A percentile compares a stretch with the other conserved stretches of the same genome.
These are phyloP conservation scores for Podila verticillata DNA, from an alignment of 192 early-diverging fungal species.

Conservation along the genomic window DNA sequence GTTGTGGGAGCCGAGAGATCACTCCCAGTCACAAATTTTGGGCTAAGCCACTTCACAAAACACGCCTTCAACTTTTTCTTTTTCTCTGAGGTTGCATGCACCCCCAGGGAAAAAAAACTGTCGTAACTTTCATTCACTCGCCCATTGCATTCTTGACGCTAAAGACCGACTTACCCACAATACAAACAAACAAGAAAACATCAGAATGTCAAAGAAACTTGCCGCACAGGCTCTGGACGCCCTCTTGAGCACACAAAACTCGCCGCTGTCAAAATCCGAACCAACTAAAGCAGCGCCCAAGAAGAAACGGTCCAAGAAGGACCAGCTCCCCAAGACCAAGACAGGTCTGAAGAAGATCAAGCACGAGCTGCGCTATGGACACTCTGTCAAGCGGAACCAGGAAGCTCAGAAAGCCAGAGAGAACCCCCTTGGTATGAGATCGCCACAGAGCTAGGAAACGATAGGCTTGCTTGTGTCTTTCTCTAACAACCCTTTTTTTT, in stretches of 20 bases:
- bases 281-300: neutral
- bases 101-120: too few species aligned
- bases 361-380: constrained; percentile 55
- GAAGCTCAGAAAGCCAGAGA: constrained; percentile 49
- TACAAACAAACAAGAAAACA: neutral
- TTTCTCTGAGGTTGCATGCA: too few species aligned
- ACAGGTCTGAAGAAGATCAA: constrained; percentile 57
- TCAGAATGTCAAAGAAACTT: constrained; percentile 48
- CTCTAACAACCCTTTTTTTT: neutral
- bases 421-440: constrained; percentile 54
- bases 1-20: too few species aligned
- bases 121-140: too few species aligned
- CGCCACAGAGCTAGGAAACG: too few species aligned
- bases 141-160: too few species aligned
- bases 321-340: constrained; percentile 52
- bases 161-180: neutral
- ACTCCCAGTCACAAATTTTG: too few species aligned
- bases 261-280: neutral
- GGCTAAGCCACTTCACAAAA: too few species aligned
- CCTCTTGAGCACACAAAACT: constrained; percentile 15
- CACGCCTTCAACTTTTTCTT: too few species aligned
- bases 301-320: constrained; percentile 12
- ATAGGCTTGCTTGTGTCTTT: too few species aligned
- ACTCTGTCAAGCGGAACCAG: constrained; percentile 39
- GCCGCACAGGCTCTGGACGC: constrained; percentile 40